Conservation (phyloP, 2,329 filamentous ascomycete genomes). For the Claviceps sorghi region DNA sequence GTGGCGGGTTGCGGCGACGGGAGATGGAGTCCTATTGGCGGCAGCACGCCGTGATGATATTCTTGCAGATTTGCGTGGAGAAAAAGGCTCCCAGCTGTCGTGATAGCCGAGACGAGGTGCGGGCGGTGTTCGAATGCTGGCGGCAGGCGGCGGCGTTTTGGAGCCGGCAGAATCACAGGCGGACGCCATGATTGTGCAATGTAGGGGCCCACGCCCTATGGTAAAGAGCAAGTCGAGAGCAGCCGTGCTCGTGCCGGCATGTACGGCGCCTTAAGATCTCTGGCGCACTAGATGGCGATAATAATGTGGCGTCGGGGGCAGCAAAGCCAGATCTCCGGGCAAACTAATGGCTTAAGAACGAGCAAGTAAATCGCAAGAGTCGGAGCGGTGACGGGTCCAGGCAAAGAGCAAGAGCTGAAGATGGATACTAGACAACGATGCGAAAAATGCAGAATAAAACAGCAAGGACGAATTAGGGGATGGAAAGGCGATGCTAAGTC, state of each 20-base stretch:
- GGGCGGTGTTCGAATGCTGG: slow-evolving; percentile 47
- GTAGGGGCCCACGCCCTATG: not conserved
- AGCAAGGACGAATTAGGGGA: not conserved
- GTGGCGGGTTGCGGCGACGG: slow-evolving; percentile 23
- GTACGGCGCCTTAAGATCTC: not conserved
- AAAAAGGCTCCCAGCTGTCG: slow-evolving; percentile 59
- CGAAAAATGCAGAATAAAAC: not conserved
- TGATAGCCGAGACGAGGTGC: slow-evolving; percentile 53
- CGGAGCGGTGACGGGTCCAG: not conserved
- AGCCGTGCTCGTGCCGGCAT: slow-evolving; percentile 3
- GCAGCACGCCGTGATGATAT: slow-evolving; percentile 40
- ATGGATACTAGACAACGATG: slow-evolving; percentile 4
- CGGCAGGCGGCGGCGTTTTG: slow-evolving; percentile 45
- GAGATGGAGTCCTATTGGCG: slow-evolving; percentile 41
- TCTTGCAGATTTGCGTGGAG: slow-evolving; percentile 54
- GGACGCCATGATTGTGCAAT: slow-evolving; percentile 15
- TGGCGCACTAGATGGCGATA: not conserved
- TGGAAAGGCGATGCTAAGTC: not conserved
- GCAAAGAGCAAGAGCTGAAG: not conserved
- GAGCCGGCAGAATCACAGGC: slow-evolving; percentile 3
- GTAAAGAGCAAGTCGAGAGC: not conserved
- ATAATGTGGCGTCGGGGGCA: slow-evolving; percentile 7
- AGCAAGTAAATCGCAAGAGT: not conserved
- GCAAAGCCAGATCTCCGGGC: slow-evolving; percentile 6
- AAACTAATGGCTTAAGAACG: slow-evolving; percentile 2